Percentiles rank a stretch among this genome's conserved stretches.
phyloP scores from a whole-genome alignment of 2,329 filamentous ascomycete species.

The Colletotrichum sp. region DNA sequence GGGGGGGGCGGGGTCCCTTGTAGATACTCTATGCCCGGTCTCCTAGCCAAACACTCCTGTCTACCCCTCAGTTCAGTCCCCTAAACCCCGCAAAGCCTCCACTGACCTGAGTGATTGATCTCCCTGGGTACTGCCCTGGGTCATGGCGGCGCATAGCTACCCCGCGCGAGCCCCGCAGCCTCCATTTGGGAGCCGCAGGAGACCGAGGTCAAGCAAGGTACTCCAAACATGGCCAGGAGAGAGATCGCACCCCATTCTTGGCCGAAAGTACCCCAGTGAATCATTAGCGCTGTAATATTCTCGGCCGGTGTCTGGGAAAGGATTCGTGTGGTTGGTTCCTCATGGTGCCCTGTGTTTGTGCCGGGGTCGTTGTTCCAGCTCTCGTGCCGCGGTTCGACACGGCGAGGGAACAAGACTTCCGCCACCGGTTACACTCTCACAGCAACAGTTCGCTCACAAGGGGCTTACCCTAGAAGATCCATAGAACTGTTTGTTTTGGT shows the following conservation, averaged over 20 bases:
- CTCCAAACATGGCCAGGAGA: not conserved
- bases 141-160: not conserved
- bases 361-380: not conserved
- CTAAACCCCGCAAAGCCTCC: not conserved
- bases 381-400: slow-evolving; percentile 5
- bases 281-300: not conserved
- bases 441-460: not conserved
- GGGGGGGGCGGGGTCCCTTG: not conserved
- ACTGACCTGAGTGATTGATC: not conserved
- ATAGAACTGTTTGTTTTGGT: not conserved
- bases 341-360: not conserved
- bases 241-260: not conserved
- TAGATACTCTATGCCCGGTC: not conserved
- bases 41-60: not conserved
- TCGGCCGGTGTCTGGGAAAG: not conserved
- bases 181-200: not conserved
- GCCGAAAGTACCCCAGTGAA: not conserved
- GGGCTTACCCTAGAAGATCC: not conserved
- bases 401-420: slow-evolving; percentile 15
- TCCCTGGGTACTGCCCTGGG: not conserved
- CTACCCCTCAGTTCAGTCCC: not conserved
- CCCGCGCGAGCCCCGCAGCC: slow-evolving; percentile 1
- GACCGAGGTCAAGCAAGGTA: not conserved
- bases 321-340: not conserved
- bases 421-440: not conserved